Conservation (phyloP, 371 early-diverging fungal species). For the Blakeslea trispora region DNA sequence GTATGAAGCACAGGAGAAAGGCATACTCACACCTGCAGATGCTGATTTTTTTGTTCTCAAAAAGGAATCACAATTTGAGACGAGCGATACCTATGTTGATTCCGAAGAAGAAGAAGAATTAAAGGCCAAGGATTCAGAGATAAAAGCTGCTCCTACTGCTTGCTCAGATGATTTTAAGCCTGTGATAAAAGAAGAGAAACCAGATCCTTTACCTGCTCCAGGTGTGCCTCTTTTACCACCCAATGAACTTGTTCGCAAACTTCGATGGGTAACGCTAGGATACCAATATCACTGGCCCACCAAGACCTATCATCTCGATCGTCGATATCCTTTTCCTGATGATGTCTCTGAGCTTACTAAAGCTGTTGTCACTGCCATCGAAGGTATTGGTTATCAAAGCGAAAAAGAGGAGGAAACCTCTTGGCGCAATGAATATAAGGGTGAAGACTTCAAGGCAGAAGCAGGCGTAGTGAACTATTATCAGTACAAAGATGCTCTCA, state of each 20-base stretch:
- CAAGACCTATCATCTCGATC: constrained; percentile 70
- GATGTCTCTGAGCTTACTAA: constrained; percentile 57
- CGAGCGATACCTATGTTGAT: constrained; percentile 6
- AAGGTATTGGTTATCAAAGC: constrained; percentile 39
- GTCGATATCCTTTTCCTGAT: constrained; percentile 57
- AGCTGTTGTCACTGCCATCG: constrained; percentile 60
- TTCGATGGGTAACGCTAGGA: constrained; percentile 91
- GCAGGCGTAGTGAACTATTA: constrained; percentile 97
- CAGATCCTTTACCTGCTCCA: constrained; percentile 36
- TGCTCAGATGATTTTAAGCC: constrained; percentile 32
- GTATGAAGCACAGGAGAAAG: constrained; percentile 40
- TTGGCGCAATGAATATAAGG: constrained; percentile 45
- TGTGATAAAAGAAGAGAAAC: constrained; percentile 14
- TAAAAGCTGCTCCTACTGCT: constrained; percentile 15
- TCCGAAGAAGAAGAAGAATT: constrained; percentile 4
- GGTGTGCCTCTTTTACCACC: constrained; percentile 46
- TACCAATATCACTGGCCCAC: constrained; percentile 92
- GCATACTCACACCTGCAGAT: constrained; percentile 22
- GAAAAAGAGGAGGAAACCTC: constrained; percentile 5
- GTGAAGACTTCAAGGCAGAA: constrained; percentile 69
- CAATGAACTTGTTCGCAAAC: constrained; percentile 49
- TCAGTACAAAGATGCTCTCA: constrained; percentile 80
- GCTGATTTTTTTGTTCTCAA: constrained; percentile 25
- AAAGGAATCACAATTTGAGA: constrained; percentile 12
- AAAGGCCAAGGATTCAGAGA: background rate